Conservation (phyloP, 2,329 filamentous ascomycete species). For the Bipolaris cookei region DNA sequence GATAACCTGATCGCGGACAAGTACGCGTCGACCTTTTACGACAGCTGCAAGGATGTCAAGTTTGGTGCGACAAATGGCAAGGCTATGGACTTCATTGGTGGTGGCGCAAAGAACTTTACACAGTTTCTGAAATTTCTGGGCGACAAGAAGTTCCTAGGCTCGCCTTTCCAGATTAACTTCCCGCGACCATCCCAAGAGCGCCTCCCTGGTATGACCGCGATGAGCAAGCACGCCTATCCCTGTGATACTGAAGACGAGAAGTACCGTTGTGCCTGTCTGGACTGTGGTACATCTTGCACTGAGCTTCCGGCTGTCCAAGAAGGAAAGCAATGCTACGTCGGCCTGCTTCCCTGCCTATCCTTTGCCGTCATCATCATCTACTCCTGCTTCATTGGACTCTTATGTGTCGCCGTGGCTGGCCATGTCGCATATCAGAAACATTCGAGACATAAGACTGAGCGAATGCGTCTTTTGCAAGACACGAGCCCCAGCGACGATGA, state of each 20-base stretch:
- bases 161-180: constrained; percentile 98
- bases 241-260: constrained; percentile 88
- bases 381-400: constrained; percentile 71
- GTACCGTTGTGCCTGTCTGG: constrained; percentile 91
- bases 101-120: constrained; percentile 87
- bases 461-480: constrained; percentile 86
- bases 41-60: constrained; percentile 99
- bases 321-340: constrained; percentile 77
- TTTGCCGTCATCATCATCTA: constrained; percentile 92
- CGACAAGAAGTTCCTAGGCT: constrained; percentile 87
- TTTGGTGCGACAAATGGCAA: constrained; percentile 92
- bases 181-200: constrained; percentile 64
- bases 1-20: constrained; percentile 86
- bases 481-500: constrained; percentile 86
- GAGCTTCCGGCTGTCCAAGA: constrained; percentile 77
- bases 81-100: constrained; percentile 95
- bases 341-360: constrained; percentile 87
- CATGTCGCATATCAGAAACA: constrained; percentile 79
- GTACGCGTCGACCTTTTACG: constrained; percentile 87
- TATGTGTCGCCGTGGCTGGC: constrained; percentile 71
- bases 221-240: constrained; percentile 75
- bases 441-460: constrained; percentile 75
- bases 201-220: constrained; percentile 73
- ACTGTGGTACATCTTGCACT: constrained; percentile 87
- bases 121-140: constrained; percentile 90